A percentile compares a stretch with the other conserved stretches of the same genome.
Conservation (phyloP, 2,329 filamentous ascomycete species). For the Fusarium sp. region DNA sequence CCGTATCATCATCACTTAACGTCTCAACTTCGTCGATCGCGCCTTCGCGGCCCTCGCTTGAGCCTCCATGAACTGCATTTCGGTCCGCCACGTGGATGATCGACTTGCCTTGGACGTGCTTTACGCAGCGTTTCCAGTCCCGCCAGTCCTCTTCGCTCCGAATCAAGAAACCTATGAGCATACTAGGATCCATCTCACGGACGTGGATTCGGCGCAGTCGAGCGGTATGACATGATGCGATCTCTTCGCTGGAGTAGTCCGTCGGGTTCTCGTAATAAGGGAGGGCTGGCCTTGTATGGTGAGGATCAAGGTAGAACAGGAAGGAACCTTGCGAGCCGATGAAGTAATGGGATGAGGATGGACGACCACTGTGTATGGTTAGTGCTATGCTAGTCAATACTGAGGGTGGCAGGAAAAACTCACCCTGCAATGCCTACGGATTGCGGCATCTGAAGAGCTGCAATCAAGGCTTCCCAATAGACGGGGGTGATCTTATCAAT, state of each 20-base stretch:
- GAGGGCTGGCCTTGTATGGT: slow-evolving; percentile 82
- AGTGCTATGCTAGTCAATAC: slow-evolving; percentile 8
- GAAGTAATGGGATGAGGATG: slow-evolving; percentile 83
- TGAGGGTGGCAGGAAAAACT: slow-evolving; percentile 44
- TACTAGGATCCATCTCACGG: slow-evolving; percentile 96
- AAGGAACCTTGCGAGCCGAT: slow-evolving; percentile 74
- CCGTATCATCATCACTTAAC: slow-evolving; percentile 79
- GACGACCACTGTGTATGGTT: slow-evolving; percentile 75
- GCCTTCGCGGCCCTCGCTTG: slow-evolving; percentile 70
- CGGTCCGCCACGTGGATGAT: slow-evolving; percentile 86
- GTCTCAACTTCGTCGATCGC: slow-evolving; percentile 92
- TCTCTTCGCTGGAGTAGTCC: slow-evolving; percentile 76
- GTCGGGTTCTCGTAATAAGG: slow-evolving; percentile 68
- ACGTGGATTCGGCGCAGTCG: slow-evolving; percentile 85
- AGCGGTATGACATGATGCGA: slow-evolving; percentile 88
- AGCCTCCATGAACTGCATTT: slow-evolving; percentile 69
- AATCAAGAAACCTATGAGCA: slow-evolving; percentile 95
- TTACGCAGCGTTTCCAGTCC: slow-evolving; percentile 82
- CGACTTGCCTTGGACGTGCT: slow-evolving; percentile 81
- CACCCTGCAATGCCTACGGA: slow-evolving; percentile 97
- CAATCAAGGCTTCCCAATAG: slow-evolving; percentile 94
- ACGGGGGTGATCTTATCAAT: slow-evolving; percentile 95
- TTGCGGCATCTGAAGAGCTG: slow-evolving; percentile 86
- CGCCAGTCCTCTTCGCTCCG: slow-evolving; percentile 84
- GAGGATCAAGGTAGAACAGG: slow-evolving; percentile 96